These are phyloP conservation scores for Gnomoniopsis smithogilvyi DNA, from an alignment of 2,329 filamentous ascomycete genomes.

Conservation along the genomic window DNA sequence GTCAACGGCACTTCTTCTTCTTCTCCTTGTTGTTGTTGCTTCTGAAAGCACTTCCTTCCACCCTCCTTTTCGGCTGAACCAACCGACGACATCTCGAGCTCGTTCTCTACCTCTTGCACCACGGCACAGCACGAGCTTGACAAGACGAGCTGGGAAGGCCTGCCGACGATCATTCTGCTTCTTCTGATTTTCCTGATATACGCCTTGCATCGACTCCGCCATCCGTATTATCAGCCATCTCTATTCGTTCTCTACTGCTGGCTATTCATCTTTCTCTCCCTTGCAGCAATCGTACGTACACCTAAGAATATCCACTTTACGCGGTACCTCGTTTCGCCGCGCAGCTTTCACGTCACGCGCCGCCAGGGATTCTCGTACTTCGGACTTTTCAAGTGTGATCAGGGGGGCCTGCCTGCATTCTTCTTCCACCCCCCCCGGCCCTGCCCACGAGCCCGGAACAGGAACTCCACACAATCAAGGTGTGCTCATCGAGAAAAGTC, in stretches of 20 bases:
- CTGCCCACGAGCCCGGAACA: not conserved
- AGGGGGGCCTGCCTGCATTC: not conserved
- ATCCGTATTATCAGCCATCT: not conserved
- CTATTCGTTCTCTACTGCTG: not conserved
- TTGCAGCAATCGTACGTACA: not conserved
- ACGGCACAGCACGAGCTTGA: too few species aligned
- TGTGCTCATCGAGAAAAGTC: not conserved
- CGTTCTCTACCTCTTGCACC: too few species aligned
- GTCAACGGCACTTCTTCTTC: not conserved
- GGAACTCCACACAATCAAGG: not conserved
- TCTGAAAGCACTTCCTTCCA: not conserved
- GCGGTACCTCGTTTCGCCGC: not conserved
- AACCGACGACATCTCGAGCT: not conserved
- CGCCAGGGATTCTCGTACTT: not conserved
- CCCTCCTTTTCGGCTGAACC: not conserved
- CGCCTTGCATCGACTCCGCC: not conserved
- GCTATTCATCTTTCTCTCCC: not conserved
- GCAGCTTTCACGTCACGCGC: slow-evolving; percentile 6
- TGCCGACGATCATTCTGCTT: too few species aligned
- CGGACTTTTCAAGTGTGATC: not conserved
- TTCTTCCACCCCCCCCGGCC: not conserved
- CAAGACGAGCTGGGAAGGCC: not conserved
- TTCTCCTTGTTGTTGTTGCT: not conserved
- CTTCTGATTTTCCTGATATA: not conserved
- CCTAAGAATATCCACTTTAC: slow-evolving; percentile 6